Percentiles rank a stretch among this genome's conserved stretches.
These are phyloP conservation scores for Linnemannia schmuckeri DNA, from an alignment of 192 early-diverging fungal species.

Conservation along the genomic window DNA sequence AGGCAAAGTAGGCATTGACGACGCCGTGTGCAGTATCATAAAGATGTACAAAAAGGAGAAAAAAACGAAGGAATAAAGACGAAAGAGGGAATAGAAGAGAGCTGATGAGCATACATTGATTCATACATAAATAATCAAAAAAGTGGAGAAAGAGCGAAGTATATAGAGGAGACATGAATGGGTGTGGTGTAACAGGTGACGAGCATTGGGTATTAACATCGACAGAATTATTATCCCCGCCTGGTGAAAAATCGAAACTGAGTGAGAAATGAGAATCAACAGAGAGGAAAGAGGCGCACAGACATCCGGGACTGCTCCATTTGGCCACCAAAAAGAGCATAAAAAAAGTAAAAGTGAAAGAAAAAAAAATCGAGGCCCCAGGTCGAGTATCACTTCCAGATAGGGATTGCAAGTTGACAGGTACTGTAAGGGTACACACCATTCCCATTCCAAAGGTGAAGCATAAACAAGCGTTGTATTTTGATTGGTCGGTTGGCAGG, in stretches of 20 bases:
- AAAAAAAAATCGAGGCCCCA: background rate
- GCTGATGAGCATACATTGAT: background rate
- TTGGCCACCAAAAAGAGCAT: constrained; percentile 2
- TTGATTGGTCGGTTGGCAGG: no score
- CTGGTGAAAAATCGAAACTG: background rate
- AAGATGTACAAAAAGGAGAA: background rate
- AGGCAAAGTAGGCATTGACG: background rate
- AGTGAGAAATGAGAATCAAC: background rate
- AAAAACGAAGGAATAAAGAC: background rate
- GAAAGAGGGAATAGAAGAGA: background rate
- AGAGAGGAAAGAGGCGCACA: background rate
- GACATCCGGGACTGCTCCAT: constrained; percentile 7
- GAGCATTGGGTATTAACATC: background rate
- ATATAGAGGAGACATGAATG: background rate
- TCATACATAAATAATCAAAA: background rate
- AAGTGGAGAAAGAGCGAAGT: background rate
- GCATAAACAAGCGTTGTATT: background rate
- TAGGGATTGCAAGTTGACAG: background rate
- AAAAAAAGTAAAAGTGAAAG: background rate
- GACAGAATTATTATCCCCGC: background rate
- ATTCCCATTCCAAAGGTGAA: background rate
- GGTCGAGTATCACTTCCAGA: constrained; percentile 1
- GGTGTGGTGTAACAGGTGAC: background rate
- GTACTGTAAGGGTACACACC: background rate
- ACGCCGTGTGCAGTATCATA: background rate